Evolutionary conservation across 148 eudicot species (phyloP), one percentile per base, ranked within the genome.

Genomic region (Linanthus parryae): DNA sequence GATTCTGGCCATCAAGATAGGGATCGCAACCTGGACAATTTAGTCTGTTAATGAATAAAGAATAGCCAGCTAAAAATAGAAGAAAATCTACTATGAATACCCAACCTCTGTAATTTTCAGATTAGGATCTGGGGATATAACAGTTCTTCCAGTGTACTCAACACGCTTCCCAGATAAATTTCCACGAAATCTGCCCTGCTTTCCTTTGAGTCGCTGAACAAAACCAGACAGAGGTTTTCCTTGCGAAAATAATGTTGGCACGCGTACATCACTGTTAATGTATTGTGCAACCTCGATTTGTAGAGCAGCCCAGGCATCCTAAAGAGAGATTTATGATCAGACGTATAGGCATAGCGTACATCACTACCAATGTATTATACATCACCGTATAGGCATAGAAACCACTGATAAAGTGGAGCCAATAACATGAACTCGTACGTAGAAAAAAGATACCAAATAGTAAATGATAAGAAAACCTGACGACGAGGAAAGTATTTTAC

Each of bases 121-220:
- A 71, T 94, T 94, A 52, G 99, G 99, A 64, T 94, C 99, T 21
- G 99, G 99, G 25, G 98, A 92, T 54, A 94, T 94, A 29, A 94
- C 99, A 33, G 99, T 94, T 56, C 99, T 72, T 38, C 99, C 99
- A 34, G 99, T 94, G 63, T 70, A 94, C 57, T 94, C 96, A 64
- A 88, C 99, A 72, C 99, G 99, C 77, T 94, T 92, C 29, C 99
- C 99, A 23, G 91, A 88, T 58, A 94, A 66, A 61, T 94, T 94
- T 34, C 80, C 83, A 28, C 99, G 96, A 49, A 94, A 94, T 15
- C 99, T 82, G 36, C 99, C 99, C 70, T 88, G 91, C 67, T 94
- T 88, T 54, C 99, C 99, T 70, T 88, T 94, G 39, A 94, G 85
- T 22, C 96, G 91, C 69, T 94, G 99, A 63, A 88, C 84, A 72